These are phyloP conservation scores for Xylaria venustula DNA, from an alignment of 495 filamentous ascomycete species.

Conservation along the genomic window DNA sequence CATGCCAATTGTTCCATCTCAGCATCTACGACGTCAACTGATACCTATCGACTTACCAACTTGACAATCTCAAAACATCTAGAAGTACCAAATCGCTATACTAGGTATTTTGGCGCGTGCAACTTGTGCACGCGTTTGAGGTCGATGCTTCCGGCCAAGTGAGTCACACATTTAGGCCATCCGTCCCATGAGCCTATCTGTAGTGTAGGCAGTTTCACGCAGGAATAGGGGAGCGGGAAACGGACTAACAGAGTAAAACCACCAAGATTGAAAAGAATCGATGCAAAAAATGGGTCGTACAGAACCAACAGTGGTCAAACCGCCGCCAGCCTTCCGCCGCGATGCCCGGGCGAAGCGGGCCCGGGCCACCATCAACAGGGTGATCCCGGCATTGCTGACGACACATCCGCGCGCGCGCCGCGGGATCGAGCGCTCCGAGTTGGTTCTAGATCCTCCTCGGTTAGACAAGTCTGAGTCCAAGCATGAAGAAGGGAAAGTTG, in stretches of 20 bases:
- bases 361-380: slow-evolving; percentile 49
- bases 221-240: neutral
- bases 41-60: no score
- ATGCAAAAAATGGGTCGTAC: slow-evolving; percentile 25
- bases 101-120: no score
- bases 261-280: neutral
- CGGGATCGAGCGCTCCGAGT: slow-evolving; percentile 48
- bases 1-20: no score
- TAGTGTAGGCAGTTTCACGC: neutral
- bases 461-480: no score
- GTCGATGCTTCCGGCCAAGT: no score
- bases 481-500: neutral
- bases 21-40: no score
- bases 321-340: slow-evolving; percentile 26
- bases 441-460: slow-evolving; percentile 42
- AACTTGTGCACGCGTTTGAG: no score
- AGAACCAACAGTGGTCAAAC: slow-evolving; percentile 25
- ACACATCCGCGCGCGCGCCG: slow-evolving; percentile 46
- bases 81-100: no score
- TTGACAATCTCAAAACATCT: no score
- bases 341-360: slow-evolving; percentile 49
- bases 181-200: no score
- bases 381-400: slow-evolving; percentile 48
- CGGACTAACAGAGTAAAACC: neutral
- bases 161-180: no score